Evolutionary conservation across 2,329 filamentous ascomycete species (phyloP).

Genomic region (Chrysosporium keratinophilum): DNA sequence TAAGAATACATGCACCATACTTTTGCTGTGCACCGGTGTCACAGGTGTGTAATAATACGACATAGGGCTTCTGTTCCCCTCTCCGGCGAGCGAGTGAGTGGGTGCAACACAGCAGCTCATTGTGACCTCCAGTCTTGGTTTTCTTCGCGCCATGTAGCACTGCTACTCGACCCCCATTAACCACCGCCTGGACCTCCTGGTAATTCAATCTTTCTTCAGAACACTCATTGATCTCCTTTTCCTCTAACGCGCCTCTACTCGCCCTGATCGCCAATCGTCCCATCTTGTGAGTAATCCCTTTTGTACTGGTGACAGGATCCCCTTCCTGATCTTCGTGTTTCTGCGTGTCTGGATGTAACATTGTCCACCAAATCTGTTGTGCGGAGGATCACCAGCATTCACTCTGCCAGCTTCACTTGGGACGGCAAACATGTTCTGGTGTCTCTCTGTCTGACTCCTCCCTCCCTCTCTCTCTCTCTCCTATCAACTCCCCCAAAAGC

Average conservation of each 20-base stretch:
- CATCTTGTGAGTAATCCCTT: background rate
- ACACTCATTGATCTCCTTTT: too few species aligned
- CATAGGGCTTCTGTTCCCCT: conserved; percentile 1
- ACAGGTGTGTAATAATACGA: background rate
- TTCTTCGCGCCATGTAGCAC: too few species aligned
- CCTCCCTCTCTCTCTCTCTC: background rate
- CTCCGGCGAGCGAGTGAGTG: background rate
- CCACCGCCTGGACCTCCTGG: too few species aligned
- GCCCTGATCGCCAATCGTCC: background rate
- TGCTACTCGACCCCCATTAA: too few species aligned
- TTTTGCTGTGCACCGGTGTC: background rate
- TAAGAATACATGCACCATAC: too few species aligned
- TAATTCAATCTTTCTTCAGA: too few species aligned
- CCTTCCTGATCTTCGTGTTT: background rate
- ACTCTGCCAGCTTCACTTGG: background rate
- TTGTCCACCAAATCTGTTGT: background rate
- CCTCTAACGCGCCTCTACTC: background rate
- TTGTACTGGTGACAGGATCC: background rate
- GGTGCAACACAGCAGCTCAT: background rate
- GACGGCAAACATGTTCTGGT: background rate
- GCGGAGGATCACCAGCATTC: background rate
- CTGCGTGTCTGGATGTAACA: conserved; percentile 8
- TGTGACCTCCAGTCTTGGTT: too few species aligned
- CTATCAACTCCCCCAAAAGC: background rate
- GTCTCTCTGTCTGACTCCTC: background rate